Base-by-base conservation (phyloP, 163 green algal genomes). In the Trebouxia gelatinosa region DNA sequence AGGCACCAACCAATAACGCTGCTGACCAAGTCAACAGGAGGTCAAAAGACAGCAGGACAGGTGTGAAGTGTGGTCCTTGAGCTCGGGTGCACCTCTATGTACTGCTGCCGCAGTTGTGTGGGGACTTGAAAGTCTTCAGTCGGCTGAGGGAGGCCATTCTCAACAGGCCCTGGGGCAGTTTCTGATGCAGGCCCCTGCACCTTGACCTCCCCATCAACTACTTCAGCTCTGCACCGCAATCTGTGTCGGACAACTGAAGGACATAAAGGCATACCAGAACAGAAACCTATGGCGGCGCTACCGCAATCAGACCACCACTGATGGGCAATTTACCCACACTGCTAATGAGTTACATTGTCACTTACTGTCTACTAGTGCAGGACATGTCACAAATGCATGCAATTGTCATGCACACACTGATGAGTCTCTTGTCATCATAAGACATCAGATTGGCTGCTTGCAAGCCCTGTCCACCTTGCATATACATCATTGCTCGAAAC, bases 41-140 rank as follows among this genome's bases (percentile, higher is more conserved):
- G n/a, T n/a, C n/a, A n/a, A n/a, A n/a, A n/a, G n/a, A n/a, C n/a
- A n/a, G n/a, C n/a, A n/a, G n/a, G n/a, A n/a, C n/a, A n/a, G n/a
- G n/a, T n/a, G n/a, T n/a, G n/a, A n/a, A n/a, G n/a, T n/a, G n/a
- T n/a, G n/a, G n/a, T n/a, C n/a, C n/a, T n/a, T n/a, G n/a, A n/a
- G n/a, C n/a, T n/a, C n/a, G 43, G 43, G 43, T 23, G 13, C 32
- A 72, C 86, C 80, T 96, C 85, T 16, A 97, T 38, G 46, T 84
- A 96, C 29, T 59, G 80, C 86, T 97, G 93, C 17, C 82, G 80
- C 57, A 97, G 85, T 81, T 88, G 83, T 31, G 78, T 72, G 0
- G 93, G 93, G n/a, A 97, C 88, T 61, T 88, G 65, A 75, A 90
- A 96, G 75, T 84, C 38, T 72, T 85, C 67, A n/a, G n/a, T n/a